Percentiles rank a stretch among this genome's conserved stretches.
phyloP scores from a whole-genome alignment of 768 basidiomycete species.

The Trametes coccinea region DNA sequence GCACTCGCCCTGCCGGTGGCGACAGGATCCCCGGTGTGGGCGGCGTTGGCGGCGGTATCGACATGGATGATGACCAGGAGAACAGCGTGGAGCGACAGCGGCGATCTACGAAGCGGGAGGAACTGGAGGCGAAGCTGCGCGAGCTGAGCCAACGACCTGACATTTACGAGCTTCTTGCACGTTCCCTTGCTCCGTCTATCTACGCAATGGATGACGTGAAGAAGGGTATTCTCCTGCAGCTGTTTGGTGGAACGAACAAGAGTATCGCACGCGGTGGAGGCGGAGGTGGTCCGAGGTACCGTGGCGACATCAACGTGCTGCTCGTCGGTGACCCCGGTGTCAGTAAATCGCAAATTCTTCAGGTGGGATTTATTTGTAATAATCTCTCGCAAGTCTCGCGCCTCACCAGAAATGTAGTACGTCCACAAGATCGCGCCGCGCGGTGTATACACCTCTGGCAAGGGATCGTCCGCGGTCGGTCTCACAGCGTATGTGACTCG shows the following conservation, averaged over 20 bases:
- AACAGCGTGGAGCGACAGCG: conserved; percentile 42
- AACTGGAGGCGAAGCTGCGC: conserved; percentile 76
- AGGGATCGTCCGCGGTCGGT: conserved; percentile 98
- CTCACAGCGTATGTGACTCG: conserved; percentile 97
- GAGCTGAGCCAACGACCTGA: conserved; percentile 75
- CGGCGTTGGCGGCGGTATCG: conserved; percentile 53
- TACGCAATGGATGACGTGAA: conserved; percentile 99
- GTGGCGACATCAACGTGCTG: conserved; percentile 97
- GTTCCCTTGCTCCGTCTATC: conserved; percentile 90
- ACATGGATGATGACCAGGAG: conserved; percentile 61
- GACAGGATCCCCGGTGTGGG: conserved; percentile 71
- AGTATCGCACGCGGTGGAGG: conserved; percentile 90
- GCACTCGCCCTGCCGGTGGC: conserved; percentile 69
- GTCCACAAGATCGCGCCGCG: conserved; percentile 98
- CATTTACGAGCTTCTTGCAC: conserved; percentile 81
- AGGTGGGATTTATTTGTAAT: conserved; percentile 39
- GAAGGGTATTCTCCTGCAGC: conserved; percentile 93
- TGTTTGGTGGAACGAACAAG: conserved; percentile 99
- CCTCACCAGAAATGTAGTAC: conserved; percentile 55
- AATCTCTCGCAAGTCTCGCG: not conserved
- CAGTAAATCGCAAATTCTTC: conserved; percentile 92
- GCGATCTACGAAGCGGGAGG: conserved; percentile 51
- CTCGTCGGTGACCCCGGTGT: conserved; percentile 98
- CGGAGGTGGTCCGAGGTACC: conserved; percentile 92
- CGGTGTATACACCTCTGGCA: conserved; percentile 96